These are phyloP conservation scores for Taphrina pruni DNA, from an alignment of 1,139 yeast genomes.

Conservation along the genomic window DNA sequence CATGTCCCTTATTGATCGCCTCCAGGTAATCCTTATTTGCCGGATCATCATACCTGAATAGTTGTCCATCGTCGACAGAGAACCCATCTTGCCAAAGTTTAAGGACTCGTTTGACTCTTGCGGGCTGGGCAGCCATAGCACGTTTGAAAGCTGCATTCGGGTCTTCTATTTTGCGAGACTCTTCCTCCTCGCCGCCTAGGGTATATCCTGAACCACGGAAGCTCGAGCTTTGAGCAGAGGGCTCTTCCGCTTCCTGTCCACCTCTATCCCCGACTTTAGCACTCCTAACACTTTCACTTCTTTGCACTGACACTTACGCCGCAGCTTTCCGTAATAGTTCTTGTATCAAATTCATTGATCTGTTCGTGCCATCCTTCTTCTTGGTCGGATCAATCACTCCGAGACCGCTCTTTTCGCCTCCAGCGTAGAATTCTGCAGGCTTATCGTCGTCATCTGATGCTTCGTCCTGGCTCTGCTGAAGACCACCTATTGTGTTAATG, in stretches of 20 bases:
- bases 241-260: conserved; percentile 53
- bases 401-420: conserved; percentile 91
- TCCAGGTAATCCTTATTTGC: conserved; percentile 74
- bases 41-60: conserved; percentile 89
- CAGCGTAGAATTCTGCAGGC: conserved; percentile 63
- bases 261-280: conserved; percentile 46
- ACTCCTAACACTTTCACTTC: no score
- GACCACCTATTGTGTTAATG: conserved; percentile 57
- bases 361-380: conserved; percentile 41
- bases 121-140: conserved; percentile 50
- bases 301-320: conserved; percentile 44
- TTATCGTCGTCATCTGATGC: conserved; percentile 63
- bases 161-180: conserved; percentile 53
- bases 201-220: conserved; percentile 81
- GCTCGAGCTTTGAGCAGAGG: conserved; percentile 42
- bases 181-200: conserved; percentile 65
- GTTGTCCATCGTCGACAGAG: conserved; percentile 87
- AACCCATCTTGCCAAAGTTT: conserved; percentile 98
- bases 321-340: conserved; percentile 67
- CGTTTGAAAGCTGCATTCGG: conserved; percentile 46
- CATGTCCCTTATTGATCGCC: conserved; percentile 87
- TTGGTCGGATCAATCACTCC: conserved; percentile 90
- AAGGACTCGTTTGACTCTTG: conserved; percentile 73
- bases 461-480: conserved; percentile 48
- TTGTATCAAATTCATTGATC: conserved; percentile 55